These are phyloP conservation scores for Nakazawaea holstii DNA, from an alignment of 805 yeast species.

Conservation along the genomic window DNA sequence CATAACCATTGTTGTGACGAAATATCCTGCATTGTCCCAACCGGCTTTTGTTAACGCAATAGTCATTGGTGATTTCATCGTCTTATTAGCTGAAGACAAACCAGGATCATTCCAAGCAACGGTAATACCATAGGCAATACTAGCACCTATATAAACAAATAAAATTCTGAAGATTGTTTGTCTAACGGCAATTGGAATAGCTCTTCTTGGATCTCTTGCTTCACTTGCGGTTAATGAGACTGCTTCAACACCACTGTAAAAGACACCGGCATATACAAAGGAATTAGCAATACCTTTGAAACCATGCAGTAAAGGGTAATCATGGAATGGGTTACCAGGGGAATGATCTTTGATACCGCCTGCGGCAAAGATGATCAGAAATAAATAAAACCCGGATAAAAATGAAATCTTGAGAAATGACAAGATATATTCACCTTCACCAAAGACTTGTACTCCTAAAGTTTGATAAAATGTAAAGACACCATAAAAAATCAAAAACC, in stretches of 20 bases:
- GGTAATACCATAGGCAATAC: constrained; percentile 53
- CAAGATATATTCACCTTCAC: constrained; percentile 51
- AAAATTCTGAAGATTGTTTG: constrained; percentile 52
- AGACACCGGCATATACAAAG: constrained; percentile 55
- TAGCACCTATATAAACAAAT: constrained; percentile 46
- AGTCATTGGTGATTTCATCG: constrained; percentile 44
- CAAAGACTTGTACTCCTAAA: constrained; percentile 48
- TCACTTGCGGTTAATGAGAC: constrained; percentile 55
- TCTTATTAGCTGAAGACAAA: constrained; percentile 29
- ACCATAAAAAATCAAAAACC: constrained; percentile 47
- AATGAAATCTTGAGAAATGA: constrained; percentile 45
- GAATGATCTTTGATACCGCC: constrained; percentile 33
- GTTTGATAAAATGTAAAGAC: constrained; percentile 45
- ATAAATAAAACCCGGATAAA: constrained; percentile 42
- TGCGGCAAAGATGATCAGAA: constrained; percentile 38
- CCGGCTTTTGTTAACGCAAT: constrained; percentile 45
- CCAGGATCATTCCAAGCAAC: constrained; percentile 51
- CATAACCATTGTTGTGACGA: constrained; percentile 57
- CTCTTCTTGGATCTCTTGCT: constrained; percentile 44
- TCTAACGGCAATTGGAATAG: constrained; percentile 49
- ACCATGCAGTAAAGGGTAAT: constrained; percentile 34
- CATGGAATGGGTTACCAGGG: constrained; percentile 28
- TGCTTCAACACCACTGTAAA: constrained; percentile 52
- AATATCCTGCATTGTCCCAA: constrained; percentile 45
- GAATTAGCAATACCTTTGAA: constrained; percentile 52